These are phyloP conservation scores for Talaromyces sp. DNA, from an alignment of 2,329 filamentous ascomycete genomes.

Conservation along the genomic window DNA sequence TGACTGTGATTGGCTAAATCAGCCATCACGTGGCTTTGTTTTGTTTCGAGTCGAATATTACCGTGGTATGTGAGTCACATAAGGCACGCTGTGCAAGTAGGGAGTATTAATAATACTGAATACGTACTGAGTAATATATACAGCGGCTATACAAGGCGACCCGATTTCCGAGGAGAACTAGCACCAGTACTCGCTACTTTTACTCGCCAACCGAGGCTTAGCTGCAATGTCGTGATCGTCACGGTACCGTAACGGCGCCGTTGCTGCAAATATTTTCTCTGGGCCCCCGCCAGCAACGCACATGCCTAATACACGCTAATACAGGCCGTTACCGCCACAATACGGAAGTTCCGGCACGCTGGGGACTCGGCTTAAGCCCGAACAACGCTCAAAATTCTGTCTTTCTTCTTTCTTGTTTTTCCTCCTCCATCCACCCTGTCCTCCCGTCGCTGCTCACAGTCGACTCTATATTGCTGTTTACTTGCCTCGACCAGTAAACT, in stretches of 20 bases:
- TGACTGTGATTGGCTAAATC: neutral
- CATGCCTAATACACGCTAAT: neutral
- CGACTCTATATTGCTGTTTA: neutral
- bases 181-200: neutral
- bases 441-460: slow-evolving; percentile 6
- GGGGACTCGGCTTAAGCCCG: neutral
- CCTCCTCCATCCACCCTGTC: slow-evolving; percentile 8
- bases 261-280: neutral
- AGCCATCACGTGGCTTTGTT: neutral
- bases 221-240: neutral
- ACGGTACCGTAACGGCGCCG: neutral
- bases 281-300: neutral
- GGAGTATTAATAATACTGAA: neutral
- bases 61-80: too few relatives aligned
- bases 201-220: neutral
- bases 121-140: neutral
- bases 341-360: neutral
- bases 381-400: neutral
- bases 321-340: neutral
- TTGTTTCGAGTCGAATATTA: neutral
- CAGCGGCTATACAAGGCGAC: neutral
- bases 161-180: neutral
- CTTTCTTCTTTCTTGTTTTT: neutral
- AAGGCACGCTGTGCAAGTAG: neutral
- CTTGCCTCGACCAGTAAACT: slow-evolving; percentile 2